phyloP scores from a whole-genome alignment of 2,329 filamentous ascomycete species.

The Penicillium sp. region DNA sequence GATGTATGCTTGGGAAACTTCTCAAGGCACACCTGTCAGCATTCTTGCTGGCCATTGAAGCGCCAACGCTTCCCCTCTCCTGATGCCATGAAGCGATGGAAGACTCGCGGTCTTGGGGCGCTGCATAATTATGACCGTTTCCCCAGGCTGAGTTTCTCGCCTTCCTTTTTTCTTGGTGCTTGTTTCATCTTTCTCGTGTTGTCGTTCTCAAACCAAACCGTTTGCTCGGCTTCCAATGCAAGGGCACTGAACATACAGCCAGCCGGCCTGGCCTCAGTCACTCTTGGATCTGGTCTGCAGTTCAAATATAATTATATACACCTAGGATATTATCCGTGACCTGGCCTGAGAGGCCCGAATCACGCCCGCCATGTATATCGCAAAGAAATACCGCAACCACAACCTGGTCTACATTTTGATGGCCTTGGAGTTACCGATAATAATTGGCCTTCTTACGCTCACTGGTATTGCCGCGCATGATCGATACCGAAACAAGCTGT shows the following conservation, averaged over 20 bases:
- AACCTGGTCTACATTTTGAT: slow-evolving; percentile 59
- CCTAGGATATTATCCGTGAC: neutral
- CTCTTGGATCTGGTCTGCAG: slow-evolving; percentile 6
- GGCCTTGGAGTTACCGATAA: slow-evolving; percentile 60
- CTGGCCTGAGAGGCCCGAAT: slow-evolving; percentile 1
- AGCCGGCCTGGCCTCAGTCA: slow-evolving; percentile 43
- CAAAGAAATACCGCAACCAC: slow-evolving; percentile 60
- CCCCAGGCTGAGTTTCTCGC: slow-evolving; percentile 29
- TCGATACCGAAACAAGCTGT: slow-evolving; percentile 64
- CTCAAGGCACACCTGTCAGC: slow-evolving; percentile 23
- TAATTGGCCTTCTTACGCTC: slow-evolving; percentile 62
- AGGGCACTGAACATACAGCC: slow-evolving; percentile 39
- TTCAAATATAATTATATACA: neutral
- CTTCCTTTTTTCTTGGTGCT: slow-evolving; percentile 18
- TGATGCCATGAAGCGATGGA: slow-evolving; percentile 29
- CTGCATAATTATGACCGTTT: slow-evolving; percentile 37
- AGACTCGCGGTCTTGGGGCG: slow-evolving; percentile 17
- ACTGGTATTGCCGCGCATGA: slow-evolving; percentile 67
- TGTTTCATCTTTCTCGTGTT: slow-evolving; percentile 19
- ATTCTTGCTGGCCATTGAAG: slow-evolving; percentile 26
- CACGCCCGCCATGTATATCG: slow-evolving; percentile 49
- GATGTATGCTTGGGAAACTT: slow-evolving; percentile 39
- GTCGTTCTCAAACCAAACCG: slow-evolving; percentile 5
- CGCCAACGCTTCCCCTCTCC: slow-evolving; percentile 35
- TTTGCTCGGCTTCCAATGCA: slow-evolving; percentile 28